Evolutionary conservation across 768 basidiomycete species (phyloP).

Genomic region (Rhodosporidiobolus odoratus): DNA sequence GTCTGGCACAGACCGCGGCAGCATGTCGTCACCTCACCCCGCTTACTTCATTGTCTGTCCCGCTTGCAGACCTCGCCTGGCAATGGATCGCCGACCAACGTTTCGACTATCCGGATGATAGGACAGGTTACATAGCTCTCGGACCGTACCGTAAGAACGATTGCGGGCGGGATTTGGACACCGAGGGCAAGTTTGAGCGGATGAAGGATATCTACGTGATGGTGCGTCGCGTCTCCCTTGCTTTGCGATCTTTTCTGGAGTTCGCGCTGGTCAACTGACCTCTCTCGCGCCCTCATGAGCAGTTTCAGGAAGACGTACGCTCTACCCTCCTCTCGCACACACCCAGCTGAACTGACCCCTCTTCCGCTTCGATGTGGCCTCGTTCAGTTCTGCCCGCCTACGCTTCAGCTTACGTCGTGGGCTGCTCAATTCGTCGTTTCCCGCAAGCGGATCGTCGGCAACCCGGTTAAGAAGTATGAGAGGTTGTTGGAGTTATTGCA

Average conservation of each 20-base stretch:
- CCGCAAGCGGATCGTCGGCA: slow-evolving; percentile 41
- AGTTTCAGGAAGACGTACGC: slow-evolving; percentile 43
- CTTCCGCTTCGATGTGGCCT: neutral
- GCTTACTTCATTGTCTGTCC: too few relatives aligned
- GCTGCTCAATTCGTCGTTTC: slow-evolving; percentile 46
- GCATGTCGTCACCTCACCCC: neutral
- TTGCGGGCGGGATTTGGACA: slow-evolving; percentile 41
- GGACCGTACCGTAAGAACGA: slow-evolving; percentile 20
- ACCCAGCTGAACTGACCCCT: neutral
- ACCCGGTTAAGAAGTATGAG: slow-evolving; percentile 39
- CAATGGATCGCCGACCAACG: neutral
- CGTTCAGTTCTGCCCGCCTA: slow-evolving; percentile 29
- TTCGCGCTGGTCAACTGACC: neutral
- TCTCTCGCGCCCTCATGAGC: neutral
- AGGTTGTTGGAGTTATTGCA: slow-evolving; percentile 28
- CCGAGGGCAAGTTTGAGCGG: slow-evolving; percentile 40
- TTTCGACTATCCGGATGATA: slow-evolving; percentile 2
- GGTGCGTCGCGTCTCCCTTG: neutral
- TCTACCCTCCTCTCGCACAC: slow-evolving; percentile 38
- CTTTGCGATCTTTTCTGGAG: neutral
- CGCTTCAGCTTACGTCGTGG: slow-evolving; percentile 42
- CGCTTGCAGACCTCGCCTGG: slow-evolving; percentile 5
- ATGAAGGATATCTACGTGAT: slow-evolving; percentile 44
- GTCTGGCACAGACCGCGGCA: too few relatives aligned
- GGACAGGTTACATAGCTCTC: slow-evolving; percentile 8